Base-by-base conservation (phyloP, 495 filamentous ascomycete species). In the Aspergillus cavernicola region DNA sequence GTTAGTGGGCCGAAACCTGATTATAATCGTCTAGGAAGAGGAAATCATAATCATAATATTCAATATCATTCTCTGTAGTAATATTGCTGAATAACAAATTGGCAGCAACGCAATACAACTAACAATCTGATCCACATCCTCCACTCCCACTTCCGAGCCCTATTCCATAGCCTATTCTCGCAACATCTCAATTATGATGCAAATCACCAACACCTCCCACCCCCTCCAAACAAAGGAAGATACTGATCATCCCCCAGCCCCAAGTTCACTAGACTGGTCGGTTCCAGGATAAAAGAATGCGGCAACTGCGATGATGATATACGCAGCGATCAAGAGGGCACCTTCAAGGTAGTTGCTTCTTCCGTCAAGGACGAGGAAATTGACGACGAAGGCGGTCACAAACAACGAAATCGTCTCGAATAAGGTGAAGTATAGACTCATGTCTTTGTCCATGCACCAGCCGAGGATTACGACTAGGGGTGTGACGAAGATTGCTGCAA, bases 381-480 rank as follows among this genome's bases (percentile, higher is more conserved):
- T 96, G 60, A 95, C 87, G 20, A 80, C 89, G 56, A 96, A 95
- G 18, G 85, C 85, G 29, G 87, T 88, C 15, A 91, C 89, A 62
- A 95, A 95, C 19, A 95, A 73, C 39, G 78, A 86, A 9, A 95
- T 83, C 4, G 91, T 95, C 75, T 96, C 91, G 66, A 96, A 96
- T 20, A 95, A 74, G 31, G 87, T 95, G 60, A 96, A 96, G 73
- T 92, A 95, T 11, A 96, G 72, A 26, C 83, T 84, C 90, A 96
- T 95, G 23, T 86, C 80, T 61, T 85, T 89, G 53, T 77, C 73
- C 75, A 96, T 80, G 50, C 80, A 82, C 91, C 90, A 95, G 10
- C 90, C 91, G n/a, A 96, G 78, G 10, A 95, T 82, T 20, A 96
- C 90, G 35, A 95, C 82, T 49, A 96, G 71, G 0, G 91, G 91